phyloP scores from a whole-genome alignment of 2,329 filamentous ascomycete species.

The Xylariaceae sp. region DNA sequence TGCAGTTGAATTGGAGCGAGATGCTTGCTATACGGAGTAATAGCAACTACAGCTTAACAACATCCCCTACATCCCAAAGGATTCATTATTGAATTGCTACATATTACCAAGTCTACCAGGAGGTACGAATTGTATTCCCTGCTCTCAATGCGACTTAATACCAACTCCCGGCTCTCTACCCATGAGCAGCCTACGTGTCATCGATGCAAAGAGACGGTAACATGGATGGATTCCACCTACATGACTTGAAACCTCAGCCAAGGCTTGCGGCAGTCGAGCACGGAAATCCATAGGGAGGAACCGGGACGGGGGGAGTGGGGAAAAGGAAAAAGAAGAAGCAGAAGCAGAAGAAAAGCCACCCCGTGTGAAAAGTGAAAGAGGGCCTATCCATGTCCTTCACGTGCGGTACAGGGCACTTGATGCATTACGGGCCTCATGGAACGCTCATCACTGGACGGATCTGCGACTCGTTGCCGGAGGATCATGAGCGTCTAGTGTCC shows the following conservation, averaged over 20 bases:
- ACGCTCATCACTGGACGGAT: not conserved
- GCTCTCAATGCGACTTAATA: not conserved
- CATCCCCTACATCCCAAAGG: not conserved
- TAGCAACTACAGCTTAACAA: not conserved
- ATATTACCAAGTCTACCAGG: too few species aligned
- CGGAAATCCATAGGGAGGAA: not conserved
- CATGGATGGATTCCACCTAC: too few species aligned
- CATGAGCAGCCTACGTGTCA: not conserved
- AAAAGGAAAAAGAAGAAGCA: not conserved
- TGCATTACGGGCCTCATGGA: not conserved
- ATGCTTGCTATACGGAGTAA: too few species aligned
- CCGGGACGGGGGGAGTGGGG: not conserved
- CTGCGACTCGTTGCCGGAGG: not conserved
- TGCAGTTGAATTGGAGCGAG: too few species aligned
- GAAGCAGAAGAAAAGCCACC: not conserved
- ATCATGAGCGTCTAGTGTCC: not conserved
- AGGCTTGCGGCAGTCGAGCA: too few species aligned
- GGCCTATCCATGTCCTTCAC: not conserved
- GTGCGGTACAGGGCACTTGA: not conserved
- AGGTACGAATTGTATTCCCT: too few species aligned
- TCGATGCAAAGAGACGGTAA: too few species aligned
- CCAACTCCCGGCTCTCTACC: not conserved
- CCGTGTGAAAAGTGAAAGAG: not conserved
- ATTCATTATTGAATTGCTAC: not conserved
- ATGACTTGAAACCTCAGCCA: too few species aligned